Conservation (phyloP, 2,329 filamentous ascomycete genomes). For the Fonsecaea pugnacius region DNA sequence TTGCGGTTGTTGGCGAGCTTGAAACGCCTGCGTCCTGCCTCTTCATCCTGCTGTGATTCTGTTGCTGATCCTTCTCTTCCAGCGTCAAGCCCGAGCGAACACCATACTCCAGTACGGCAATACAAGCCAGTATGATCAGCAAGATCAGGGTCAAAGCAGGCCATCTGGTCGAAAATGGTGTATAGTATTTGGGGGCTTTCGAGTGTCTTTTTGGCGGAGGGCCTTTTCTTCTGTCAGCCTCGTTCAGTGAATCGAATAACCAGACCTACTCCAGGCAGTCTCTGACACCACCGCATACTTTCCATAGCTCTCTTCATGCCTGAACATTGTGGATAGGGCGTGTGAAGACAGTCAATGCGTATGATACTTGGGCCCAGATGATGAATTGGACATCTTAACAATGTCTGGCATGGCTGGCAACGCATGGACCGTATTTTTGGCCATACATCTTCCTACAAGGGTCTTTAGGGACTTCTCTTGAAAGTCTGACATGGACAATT, state of each 20-base stretch:
- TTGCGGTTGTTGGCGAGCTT: background rate
- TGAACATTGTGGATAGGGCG: background rate
- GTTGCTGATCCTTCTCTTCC: constrained; percentile 11
- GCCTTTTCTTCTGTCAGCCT: constrained; percentile 1
- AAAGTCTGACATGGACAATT: background rate
- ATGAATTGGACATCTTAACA: background rate
- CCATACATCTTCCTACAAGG: background rate
- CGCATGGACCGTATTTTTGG: background rate
- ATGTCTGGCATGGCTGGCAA: background rate
- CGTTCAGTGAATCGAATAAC: background rate
- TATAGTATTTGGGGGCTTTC: constrained; percentile 3
- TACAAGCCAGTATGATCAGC: constrained; percentile 8
- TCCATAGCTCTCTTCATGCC: background rate
- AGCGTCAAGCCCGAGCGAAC: constrained; percentile 3
- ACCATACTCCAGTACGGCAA: constrained; percentile 11
- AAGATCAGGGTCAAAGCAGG: constrained; percentile 13
- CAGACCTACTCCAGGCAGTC: background rate
- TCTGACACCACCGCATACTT: constrained; percentile 1
- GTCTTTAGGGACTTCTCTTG: background rate
- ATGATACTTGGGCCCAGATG: background rate
- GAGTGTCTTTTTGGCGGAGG: background rate
- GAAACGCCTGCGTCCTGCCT: background rate
- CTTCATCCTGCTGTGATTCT: constrained; percentile 4
- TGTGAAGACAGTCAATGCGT: background rate
- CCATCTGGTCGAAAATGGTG: constrained; percentile 16